These are phyloP conservation scores for Plantago coronopus DNA, from an alignment of 305 asterid species.

Conservation along the genomic window DNA sequence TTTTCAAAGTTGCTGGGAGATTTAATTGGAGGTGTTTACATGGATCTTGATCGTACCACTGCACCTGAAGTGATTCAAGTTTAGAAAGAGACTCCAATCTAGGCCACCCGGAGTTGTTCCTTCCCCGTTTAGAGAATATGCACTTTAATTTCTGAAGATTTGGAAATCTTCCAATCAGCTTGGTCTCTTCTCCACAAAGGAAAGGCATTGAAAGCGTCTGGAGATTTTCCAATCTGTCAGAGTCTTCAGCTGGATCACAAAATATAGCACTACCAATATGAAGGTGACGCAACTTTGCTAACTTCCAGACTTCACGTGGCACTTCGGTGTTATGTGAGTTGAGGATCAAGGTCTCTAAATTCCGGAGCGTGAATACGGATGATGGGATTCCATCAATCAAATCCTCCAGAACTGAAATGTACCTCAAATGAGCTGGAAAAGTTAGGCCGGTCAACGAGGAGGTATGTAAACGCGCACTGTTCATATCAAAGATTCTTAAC, in stretches of 20 bases:
- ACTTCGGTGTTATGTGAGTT: background rate
- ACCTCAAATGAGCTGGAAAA: constrained; percentile 6
- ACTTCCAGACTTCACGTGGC: background rate
- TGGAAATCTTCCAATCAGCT: background rate
- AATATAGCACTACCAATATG: background rate
- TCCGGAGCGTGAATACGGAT: background rate
- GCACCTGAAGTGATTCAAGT: background rate
- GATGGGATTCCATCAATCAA: background rate
- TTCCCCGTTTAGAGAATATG: background rate
- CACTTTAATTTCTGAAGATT: background rate
- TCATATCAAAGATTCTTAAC: background rate
- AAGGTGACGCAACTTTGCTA: background rate
- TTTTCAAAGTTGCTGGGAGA: background rate
- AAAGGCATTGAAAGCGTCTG: background rate
- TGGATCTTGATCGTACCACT: background rate
- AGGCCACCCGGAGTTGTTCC: background rate
- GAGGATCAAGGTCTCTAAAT: constrained; percentile 11
- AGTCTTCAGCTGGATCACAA: background rate
- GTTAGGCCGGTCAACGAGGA: background rate
- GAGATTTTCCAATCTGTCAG: background rate
- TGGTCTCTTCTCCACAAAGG: background rate
- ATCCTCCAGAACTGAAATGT: background rate
- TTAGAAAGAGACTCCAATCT: background rate
- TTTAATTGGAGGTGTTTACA: background rate
- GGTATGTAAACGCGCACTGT: too few relatives aligned